Base-by-base conservation (phyloP, 148 eudicot genomes). In the Diospyros kaki region DNA sequence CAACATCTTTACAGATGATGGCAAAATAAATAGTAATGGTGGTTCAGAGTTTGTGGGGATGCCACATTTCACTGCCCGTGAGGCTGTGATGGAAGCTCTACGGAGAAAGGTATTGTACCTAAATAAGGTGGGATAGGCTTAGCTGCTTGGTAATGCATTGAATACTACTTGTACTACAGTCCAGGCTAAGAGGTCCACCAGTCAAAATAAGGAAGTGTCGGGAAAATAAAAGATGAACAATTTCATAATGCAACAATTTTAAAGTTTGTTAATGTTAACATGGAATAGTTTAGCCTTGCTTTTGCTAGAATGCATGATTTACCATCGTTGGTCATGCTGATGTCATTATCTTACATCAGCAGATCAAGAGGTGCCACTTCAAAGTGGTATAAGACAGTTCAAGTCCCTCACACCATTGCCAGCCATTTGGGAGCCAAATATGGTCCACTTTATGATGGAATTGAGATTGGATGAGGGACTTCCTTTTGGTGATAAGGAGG, bases 1-100 rank as follows among this genome's bases (percentile, higher is more conserved):
- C 72, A 93, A 88, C 74, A 88, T 93, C 52, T 87, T 89, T 59
- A 91, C 98, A 12, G 98, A 93, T 84, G 98, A 93, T 74, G 98
- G 96, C 43, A 89, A 84, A 70, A 93, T 93, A 78, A 93, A 88
- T 80, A 91, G 91, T 82, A 91, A 85, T 75, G 98, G 96, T 63
- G 94, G 98, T 15, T 67, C 77, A 55, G 87, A 82, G 52, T 91
- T 89, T 75, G 86, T 73, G 56, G 96, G 96, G 71, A 85, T 93
- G 92, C 93, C 84, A 10, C 90, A 96, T 64, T 93, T 91, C 73
- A 78, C 84, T 76, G 96, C 98, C 58, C 96, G 98, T 68, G 89
- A 78, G 76, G 90, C 88, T 58, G 69, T 93, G 58, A 88, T 91
- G 2, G 80, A 77, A 74, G 96, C 96, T 76, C 71, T 93, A 69